Evolutionary conservation across 2,329 filamentous ascomycete species (phyloP).

Genomic region (Botrytis porri): DNA sequence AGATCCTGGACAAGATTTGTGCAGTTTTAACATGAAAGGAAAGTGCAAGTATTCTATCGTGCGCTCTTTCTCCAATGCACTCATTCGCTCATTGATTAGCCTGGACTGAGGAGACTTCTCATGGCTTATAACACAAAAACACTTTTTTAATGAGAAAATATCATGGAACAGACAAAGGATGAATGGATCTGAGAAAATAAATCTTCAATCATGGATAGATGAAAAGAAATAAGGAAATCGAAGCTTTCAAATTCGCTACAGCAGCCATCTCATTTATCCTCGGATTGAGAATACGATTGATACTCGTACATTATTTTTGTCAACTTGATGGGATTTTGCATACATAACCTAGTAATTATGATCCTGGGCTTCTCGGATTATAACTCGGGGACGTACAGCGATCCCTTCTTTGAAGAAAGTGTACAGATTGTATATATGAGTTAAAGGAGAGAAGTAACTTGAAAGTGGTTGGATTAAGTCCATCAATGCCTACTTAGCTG

Average conservation of each 20-base stretch:
- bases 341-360: background rate
- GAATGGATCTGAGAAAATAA: background rate
- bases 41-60: background rate
- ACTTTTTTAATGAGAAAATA: background rate
- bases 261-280: background rate
- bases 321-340: background rate
- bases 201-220: background rate
- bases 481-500: background rate
- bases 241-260: background rate
- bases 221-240: background rate
- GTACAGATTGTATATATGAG: background rate
- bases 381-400: background rate
- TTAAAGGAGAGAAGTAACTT: background rate
- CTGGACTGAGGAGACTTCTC: background rate
- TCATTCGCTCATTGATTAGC: background rate
- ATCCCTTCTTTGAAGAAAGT: background rate
- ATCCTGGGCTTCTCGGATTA: background rate
- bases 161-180: background rate
- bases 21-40: background rate
- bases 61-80: background rate
- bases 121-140: background rate
- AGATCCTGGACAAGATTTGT: background rate
- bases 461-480: background rate
- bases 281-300: background rate
- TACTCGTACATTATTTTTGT: background rate